phyloP scores from a whole-genome alignment of 2,329 filamentous ascomycete species.

The Orbilia blumenaviensis region DNA sequence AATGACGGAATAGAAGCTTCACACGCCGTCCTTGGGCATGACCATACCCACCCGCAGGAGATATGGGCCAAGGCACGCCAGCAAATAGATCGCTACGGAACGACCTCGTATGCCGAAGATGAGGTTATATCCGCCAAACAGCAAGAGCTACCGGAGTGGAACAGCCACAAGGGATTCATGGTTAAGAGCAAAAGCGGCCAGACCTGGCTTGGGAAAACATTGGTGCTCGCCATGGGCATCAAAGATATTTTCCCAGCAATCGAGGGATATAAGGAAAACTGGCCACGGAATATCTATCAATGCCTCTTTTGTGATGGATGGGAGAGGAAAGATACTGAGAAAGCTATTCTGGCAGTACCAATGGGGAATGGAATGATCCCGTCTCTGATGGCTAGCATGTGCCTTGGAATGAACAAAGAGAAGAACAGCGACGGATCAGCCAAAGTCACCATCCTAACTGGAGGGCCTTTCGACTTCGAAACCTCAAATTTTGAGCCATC shows the following conservation, averaged over 20 bases:
- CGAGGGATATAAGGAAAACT: slow-evolving; percentile 67
- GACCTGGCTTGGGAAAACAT: slow-evolving; percentile 65
- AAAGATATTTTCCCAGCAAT: slow-evolving; percentile 66
- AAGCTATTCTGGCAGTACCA: background rate
- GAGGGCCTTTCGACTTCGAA: background rate
- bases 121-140: background rate
- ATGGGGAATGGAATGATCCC: background rate
- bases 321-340: background rate
- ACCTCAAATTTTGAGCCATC: background rate
- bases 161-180: background rate
- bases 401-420: background rate
- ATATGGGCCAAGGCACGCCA: slow-evolving; percentile 53
- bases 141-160: slow-evolving; percentile 1
- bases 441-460: slow-evolving; percentile 10
- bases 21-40: slow-evolving; percentile 54
- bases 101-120: slow-evolving; percentile 11
- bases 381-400: slow-evolving; percentile 13
- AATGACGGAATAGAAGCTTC: slow-evolving; percentile 56
- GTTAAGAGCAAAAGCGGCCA: background rate
- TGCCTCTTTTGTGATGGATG: slow-evolving; percentile 17
- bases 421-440: background rate
- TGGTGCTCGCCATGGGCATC: slow-evolving; percentile 68
- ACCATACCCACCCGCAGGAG: slow-evolving; percentile 56
- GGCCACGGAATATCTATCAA: slow-evolving; percentile 58
- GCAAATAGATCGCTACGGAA: slow-evolving; percentile 55